phyloP scores from a whole-genome alignment of 2,329 filamentous ascomycete species.

The Fusarium falciforme region DNA sequence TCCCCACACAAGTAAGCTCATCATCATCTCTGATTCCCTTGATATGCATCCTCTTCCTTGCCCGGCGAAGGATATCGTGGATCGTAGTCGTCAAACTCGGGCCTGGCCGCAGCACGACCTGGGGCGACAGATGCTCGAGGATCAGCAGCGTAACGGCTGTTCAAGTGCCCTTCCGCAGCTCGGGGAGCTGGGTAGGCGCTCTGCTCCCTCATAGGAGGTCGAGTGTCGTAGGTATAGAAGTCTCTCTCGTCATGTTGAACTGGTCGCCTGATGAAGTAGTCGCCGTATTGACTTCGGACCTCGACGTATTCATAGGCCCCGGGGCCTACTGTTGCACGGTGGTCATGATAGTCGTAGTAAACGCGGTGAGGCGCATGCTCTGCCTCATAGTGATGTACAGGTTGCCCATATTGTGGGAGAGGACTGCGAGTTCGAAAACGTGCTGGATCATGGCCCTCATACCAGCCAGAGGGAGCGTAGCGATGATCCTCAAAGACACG shows the following conservation, averaged over 20 bases:
- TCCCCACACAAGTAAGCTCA: neutral
- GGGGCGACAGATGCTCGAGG: constrained; percentile 3
- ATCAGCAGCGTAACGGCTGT: constrained; percentile 8
- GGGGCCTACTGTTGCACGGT: constrained; percentile 6
- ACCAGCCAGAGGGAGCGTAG: constrained; percentile 13
- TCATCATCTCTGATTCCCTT: constrained; percentile 8
- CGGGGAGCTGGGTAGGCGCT: constrained; percentile 17
- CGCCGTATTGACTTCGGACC: constrained; percentile 56
- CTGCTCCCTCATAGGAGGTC: constrained; percentile 19
- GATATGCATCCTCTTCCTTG: constrained; percentile 5
- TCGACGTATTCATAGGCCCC: constrained; percentile 60
- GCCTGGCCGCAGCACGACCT: neutral
- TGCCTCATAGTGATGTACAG: constrained; percentile 15
- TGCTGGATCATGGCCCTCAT: constrained; percentile 12
- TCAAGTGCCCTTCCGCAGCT: neutral
- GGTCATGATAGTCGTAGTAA: constrained; percentile 20
- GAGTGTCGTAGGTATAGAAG: constrained; percentile 42
- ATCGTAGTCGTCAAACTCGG: constrained; percentile 57
- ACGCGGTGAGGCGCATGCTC: constrained; percentile 1
- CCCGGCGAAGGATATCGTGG: constrained; percentile 51
- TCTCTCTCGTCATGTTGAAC: constrained; percentile 45
- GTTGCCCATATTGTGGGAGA: constrained; percentile 13
- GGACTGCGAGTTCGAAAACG: constrained; percentile 22
- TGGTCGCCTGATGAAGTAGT: constrained; percentile 60
- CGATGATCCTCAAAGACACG: constrained; percentile 5